Evolutionary conservation across 1,284 basidiomycete genomes (phyloP).

Genomic region (Leccinum ponderosum): DNA sequence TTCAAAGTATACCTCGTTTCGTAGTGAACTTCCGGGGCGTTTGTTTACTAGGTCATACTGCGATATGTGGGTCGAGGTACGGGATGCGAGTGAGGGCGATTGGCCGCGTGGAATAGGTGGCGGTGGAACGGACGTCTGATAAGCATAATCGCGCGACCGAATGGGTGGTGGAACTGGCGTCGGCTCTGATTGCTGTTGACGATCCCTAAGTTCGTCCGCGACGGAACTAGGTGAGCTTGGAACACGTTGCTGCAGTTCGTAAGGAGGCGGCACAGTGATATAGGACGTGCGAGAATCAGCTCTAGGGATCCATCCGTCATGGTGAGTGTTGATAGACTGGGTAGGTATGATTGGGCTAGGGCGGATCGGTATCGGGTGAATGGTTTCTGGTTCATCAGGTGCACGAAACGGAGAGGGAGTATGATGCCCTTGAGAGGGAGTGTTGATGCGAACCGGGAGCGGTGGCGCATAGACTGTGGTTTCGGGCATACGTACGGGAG

Average conservation of each 20-base stretch:
- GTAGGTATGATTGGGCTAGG: conserved; percentile 14
- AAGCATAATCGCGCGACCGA: conserved; percentile 34
- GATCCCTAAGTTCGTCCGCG: conserved; percentile 18
- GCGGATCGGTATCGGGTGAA: conserved; percentile 38
- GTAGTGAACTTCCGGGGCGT: conserved; percentile 25
- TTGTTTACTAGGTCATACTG: conserved; percentile 35
- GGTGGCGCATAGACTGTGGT: conserved; percentile 25
- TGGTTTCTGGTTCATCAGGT: conserved; percentile 27
- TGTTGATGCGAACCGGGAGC: conserved; percentile 26
- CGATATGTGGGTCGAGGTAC: conserved; percentile 31
- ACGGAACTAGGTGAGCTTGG: conserved; percentile 21
- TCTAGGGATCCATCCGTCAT: conserved; percentile 45
- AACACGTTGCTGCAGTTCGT: conserved; percentile 34
- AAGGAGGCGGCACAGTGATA: conserved; percentile 41
- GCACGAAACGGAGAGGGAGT: conserved; percentile 20
- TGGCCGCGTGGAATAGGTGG: conserved; percentile 12
- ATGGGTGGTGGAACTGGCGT: conserved; percentile 23
- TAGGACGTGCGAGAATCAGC: conserved; percentile 30
- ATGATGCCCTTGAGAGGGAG: conserved; percentile 20
- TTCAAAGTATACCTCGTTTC: conserved; percentile 25
- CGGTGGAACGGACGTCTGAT: conserved; percentile 15
- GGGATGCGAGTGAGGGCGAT: conserved; percentile 26
- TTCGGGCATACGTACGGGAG: conserved; percentile 31
- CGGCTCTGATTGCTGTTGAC: conserved; percentile 9
- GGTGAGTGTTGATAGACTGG: conserved; percentile 21